phyloP scores from a whole-genome alignment of 768 basidiomycete species.

The Leucocoprinus birnbaumii region DNA sequence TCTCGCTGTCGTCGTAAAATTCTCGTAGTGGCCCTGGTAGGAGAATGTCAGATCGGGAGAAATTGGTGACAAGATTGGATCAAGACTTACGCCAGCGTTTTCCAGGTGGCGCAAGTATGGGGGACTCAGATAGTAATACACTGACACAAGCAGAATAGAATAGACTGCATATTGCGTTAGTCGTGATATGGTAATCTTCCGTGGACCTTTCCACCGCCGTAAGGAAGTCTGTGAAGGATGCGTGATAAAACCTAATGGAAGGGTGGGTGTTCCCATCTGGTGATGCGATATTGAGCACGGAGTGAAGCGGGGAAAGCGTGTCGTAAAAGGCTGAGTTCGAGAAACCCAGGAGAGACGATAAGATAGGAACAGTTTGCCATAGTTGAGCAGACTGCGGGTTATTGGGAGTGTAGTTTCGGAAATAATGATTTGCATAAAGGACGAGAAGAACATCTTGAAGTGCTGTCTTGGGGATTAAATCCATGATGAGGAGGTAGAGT shows the following conservation, averaged over 20 bases:
- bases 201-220: background rate
- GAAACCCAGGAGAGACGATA: background rate
- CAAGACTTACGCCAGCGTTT: too few relatives aligned
- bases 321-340: background rate
- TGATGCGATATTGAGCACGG: background rate
- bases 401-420: background rate
- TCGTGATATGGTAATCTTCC: too few relatives aligned
- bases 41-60: too few relatives aligned
- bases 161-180: too few relatives aligned
- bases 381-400: background rate
- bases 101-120: too few relatives aligned
- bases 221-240: background rate
- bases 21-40: too few relatives aligned
- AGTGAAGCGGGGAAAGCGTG: background rate
- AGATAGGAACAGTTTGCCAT: background rate
- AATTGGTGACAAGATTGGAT: too few relatives aligned
- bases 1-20: too few relatives aligned
- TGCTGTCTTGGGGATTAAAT: background rate
- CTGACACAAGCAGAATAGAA: too few relatives aligned
- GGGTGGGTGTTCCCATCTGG: background rate
- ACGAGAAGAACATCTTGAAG: too few relatives aligned
- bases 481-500: background rate
- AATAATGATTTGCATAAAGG: too few relatives aligned
- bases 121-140: too few relatives aligned
- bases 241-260: background rate